Percentiles rank a stretch among this genome's conserved stretches.
Conservation (phyloP, 768 basidiomycete species). For the Atractiella rhizophila region DNA sequence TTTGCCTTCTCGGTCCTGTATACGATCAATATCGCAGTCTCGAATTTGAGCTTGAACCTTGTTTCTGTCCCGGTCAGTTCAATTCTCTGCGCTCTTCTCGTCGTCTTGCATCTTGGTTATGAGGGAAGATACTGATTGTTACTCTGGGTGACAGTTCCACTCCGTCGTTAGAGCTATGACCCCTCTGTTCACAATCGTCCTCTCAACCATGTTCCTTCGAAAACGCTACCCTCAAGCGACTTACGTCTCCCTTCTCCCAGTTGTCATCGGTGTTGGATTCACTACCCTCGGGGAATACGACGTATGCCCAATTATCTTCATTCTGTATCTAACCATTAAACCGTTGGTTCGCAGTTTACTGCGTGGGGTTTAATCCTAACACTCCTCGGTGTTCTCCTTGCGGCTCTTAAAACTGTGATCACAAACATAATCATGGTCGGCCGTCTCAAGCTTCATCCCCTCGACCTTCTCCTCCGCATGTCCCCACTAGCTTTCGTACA, state of each 20-base stretch:
- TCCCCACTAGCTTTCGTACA: conserved; percentile 77
- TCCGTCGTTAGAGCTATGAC: conserved; percentile 84
- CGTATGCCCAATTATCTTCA: not conserved
- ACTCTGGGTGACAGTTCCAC: conserved; percentile 89
- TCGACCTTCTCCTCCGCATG: conserved; percentile 70
- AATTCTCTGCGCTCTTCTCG: no score
- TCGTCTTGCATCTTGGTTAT: no score
- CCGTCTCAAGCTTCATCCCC: conserved; percentile 33
- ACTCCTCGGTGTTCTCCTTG: conserved; percentile 66
- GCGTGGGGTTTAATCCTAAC: conserved; percentile 61
- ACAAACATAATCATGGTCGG: conserved; percentile 41
- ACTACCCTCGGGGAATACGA: conserved; percentile 31
- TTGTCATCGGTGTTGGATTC: conserved; percentile 68
- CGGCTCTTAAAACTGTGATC: conserved; percentile 75
- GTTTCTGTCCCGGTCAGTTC: conserved; percentile 13
- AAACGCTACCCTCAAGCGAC: conserved; percentile 36
- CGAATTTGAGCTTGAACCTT: conserved; percentile 46
- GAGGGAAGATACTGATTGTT: no score
- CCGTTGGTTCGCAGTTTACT: conserved; percentile 87
- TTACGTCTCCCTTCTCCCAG: conserved; percentile 49
- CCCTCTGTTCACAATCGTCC: conserved; percentile 66
- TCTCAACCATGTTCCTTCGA: conserved; percentile 45
- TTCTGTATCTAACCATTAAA: conserved; percentile 27
- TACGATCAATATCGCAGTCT: conserved; percentile 78
- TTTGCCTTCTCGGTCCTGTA: conserved; percentile 67